These are phyloP conservation scores for Pseudocercospora ulei DNA, from an alignment of 2,329 filamentous ascomycete species.

Conservation along the genomic window DNA sequence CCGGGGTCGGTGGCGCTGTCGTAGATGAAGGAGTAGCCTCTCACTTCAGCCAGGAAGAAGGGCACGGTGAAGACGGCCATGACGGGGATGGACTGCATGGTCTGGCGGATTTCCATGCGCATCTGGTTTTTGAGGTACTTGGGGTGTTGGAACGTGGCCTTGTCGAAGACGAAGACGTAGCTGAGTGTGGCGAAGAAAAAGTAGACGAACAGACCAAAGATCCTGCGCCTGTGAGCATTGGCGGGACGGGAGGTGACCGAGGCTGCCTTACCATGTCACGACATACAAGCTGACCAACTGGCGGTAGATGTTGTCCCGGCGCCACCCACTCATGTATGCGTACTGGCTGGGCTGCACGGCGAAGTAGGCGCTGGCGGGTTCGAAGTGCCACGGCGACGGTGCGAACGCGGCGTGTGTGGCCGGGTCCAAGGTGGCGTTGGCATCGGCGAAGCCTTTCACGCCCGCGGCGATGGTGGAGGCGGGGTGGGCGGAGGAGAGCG, in stretches of 20 bases:
- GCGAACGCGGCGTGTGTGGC: slow-evolving; percentile 13
- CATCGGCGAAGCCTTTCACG: slow-evolving; percentile 27
- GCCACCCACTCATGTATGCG: slow-evolving; percentile 68
- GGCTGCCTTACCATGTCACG: slow-evolving; percentile 64
- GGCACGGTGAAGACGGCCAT: slow-evolving; percentile 76
- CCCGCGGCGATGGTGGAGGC: slow-evolving; percentile 44
- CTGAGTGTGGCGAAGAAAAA: slow-evolving; percentile 74
- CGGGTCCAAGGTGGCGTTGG: slow-evolving; percentile 45
- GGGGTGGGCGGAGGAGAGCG: slow-evolving; percentile 47
- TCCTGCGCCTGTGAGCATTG: slow-evolving; percentile 45
- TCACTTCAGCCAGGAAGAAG: slow-evolving; percentile 72
- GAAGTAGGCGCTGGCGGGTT: slow-evolving; percentile 62
- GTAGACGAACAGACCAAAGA: slow-evolving; percentile 78
- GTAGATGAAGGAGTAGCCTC: slow-evolving; percentile 79
- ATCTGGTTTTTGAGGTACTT: slow-evolving; percentile 95
- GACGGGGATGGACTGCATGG: slow-evolving; percentile 63
- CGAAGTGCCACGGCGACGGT: slow-evolving; percentile 47
- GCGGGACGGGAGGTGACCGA: neutral
- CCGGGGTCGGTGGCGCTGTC: slow-evolving; percentile 44
- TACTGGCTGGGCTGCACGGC: slow-evolving; percentile 60
- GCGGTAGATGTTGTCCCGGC: slow-evolving; percentile 65
- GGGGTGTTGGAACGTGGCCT: slow-evolving; percentile 76
- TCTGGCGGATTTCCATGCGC: slow-evolving; percentile 71
- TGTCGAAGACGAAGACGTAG: slow-evolving; percentile 84
- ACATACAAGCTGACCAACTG: slow-evolving; percentile 68